Evolutionary conservation across 2,329 filamentous ascomycete genomes (phyloP).

Genomic region (Colletotrichum sp.): DNA sequence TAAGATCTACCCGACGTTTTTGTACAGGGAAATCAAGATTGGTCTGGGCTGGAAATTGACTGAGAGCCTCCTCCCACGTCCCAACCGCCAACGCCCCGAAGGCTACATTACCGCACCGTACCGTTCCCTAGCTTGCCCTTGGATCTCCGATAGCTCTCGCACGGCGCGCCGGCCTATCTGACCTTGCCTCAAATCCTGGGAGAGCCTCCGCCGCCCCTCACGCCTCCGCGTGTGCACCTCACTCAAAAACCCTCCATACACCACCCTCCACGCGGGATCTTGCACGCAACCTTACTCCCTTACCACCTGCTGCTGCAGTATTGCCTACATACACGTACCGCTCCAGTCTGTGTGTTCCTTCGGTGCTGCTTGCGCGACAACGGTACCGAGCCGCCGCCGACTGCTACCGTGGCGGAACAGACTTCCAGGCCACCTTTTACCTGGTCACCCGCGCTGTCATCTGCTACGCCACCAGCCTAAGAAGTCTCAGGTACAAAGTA

Average conservation of each 20-base stretch:
- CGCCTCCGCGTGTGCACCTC: not conserved
- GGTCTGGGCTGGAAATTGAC: not conserved
- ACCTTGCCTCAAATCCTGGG: not conserved
- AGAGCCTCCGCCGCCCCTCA: not conserved
- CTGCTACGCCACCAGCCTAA: not conserved
- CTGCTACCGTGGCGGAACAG: not conserved
- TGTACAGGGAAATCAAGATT: not conserved
- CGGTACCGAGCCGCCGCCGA: not conserved
- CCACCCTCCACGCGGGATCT: not conserved
- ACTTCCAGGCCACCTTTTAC: not conserved
- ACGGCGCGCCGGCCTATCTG: not conserved
- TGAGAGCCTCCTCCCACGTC: not conserved
- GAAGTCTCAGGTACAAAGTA: not conserved
- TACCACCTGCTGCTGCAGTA: not conserved
- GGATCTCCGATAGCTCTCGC: not conserved
- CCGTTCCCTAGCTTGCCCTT: not conserved
- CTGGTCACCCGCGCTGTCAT: not conserved
- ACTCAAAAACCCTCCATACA: not conserved
- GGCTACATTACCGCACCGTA: not conserved
- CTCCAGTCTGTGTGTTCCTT: not conserved
- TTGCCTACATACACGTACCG: not conserved
- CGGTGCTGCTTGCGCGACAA: not conserved
- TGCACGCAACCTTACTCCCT: not conserved
- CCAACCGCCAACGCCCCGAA: not conserved
- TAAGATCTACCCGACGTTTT: not conserved